Base-by-base conservation (phyloP, 148 eudicot species). In the Camellia sinensis region DNA sequence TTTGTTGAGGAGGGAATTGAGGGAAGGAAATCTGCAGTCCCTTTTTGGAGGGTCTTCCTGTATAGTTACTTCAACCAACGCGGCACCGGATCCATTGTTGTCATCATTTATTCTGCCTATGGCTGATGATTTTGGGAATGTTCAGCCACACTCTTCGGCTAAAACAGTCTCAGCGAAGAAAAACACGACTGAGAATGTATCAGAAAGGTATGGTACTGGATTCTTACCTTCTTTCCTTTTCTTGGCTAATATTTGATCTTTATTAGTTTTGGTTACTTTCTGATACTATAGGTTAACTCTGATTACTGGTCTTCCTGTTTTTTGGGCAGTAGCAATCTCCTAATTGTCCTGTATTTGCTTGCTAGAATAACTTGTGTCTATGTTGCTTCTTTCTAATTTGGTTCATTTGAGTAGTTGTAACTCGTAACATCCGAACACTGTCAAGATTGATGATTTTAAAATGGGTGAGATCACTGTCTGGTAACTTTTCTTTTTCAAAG, bases 101-200 rank as follows among this genome's bases (percentile, higher is more conserved):
- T 93, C 99, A 40, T 96, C 99, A 21, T 93, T 96, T 82, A 96
- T 93, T 80, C 86, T 87, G 91, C 99, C 98, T 22, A 89, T 90
- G 91, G 90, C 76, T 84, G 93, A 96, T 85, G 99, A 91, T 68
- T 82, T 83, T 82, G 86, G 84, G 80, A 84, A 80, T 82, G 78
- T 86, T 71, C 89, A 85, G 80, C 84, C 90, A 56, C 86, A 86
- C 64, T 82, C 94, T 80, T 86, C 84, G 60, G 80, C 92, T 81
- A 97, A 91, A 54, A 79, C 87, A 78, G 75, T 72, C 81, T 71
- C 87, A n/a, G 80, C 79, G 76, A 87, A 87, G 86, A 89, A 87
- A 82, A 90, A 87, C 78, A 73, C 88, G 80, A 84, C 78, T 68
- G 92, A 82, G 68, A 83, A 19, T 83, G 80, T 60, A 67, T 48